Evolutionary conservation across 2,329 filamentous ascomycete genomes (phyloP), one percentile per base, ranked within the genome.

Genomic region (Stagonosporopsis vannaccii): DNA sequence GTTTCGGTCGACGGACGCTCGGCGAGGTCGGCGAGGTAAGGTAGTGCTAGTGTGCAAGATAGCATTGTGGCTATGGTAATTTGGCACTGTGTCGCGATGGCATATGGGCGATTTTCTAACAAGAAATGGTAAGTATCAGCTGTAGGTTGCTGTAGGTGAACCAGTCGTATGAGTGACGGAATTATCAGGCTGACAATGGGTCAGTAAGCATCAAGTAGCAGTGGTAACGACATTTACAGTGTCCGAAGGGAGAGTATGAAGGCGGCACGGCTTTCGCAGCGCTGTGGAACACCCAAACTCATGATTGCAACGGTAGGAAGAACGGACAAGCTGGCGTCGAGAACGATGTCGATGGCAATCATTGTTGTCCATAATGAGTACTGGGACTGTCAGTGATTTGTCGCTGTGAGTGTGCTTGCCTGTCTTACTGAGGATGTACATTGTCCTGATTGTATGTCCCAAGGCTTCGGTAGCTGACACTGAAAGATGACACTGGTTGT

Each of bases 381-480:
- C 61, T 66, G 11, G 53, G n/a, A 7, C 44, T 56, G 11, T 15
- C 1, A n/a, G 11, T 35, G 35, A 26, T 55, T 25, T 53, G 23
- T 28, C 6, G 26, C 15, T 13, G 22, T 46, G 12, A 12, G 1
- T 15, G 28, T 19, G 2, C 6, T 30, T 11, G 12, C 13, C 2
- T 15, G 40, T 60, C 48, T 32, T 53, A 70, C 70, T 48, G 66
- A 25, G 8, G 65, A 52, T 19, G 69, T 66, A 37, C 69, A 73
- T 47, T 62, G 63, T 4, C 63, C 61, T 1, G 49, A 61, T 56
- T 60, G 63, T 19, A 65, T 57, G 22, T 61, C 54, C 69, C 69
- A 71, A 8, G 69, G 68, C 15, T 37, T 59, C 2, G 69, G 68
- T 41, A 71, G 47, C 6, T 57, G 58, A 41, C 70, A 73, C 40